These are phyloP conservation scores for Coelastrella sp. DNA, from an alignment of 139 green algal species.

Conservation along the genomic window DNA sequence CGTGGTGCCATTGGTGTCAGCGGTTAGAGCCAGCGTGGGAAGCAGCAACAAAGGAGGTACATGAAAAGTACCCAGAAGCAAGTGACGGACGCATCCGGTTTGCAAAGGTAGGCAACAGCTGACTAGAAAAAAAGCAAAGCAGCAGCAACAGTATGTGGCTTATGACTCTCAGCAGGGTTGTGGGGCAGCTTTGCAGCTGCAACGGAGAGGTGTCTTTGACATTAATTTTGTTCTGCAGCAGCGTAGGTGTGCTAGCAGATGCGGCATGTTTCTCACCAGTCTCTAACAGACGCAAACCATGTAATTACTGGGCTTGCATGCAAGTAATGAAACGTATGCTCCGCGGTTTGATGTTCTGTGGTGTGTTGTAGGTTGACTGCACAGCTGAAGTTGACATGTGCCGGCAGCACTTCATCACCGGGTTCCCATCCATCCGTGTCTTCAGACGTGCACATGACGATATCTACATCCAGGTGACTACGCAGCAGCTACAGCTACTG, in stretches of 20 bases:
- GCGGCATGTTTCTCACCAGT: too few species aligned
- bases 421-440: slow-evolving; percentile 96
- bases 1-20: slow-evolving; percentile 99
- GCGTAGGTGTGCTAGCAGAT: too few species aligned
- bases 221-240: too few species aligned
- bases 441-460: slow-evolving; percentile 93
- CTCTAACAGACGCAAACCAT: too few species aligned
- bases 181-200: too few species aligned
- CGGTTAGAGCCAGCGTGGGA: slow-evolving; percentile 96
- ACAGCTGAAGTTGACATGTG: slow-evolving; percentile 89
- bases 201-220: too few species aligned
- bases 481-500: too few species aligned
- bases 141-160: neutral
- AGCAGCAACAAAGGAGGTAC: slow-evolving; percentile 86
- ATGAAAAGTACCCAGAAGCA: slow-evolving; percentile 89
- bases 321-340: neutral
- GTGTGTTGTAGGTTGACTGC: slow-evolving; percentile 88
- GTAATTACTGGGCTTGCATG: too few species aligned
- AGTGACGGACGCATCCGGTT: slow-evolving; percentile 88
- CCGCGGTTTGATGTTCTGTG: neutral
- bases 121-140: neutral
- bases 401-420: slow-evolving; percentile 88
- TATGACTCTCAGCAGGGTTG: too few species aligned
- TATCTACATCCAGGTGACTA: slow-evolving; percentile 58
- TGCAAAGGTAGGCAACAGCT: slow-evolving; percentile 83